Evolutionary conservation across 768 basidiomycete genomes (phyloP), one percentile per base, ranked within the genome.

Genomic region (Fomitopsis pulvina): DNA sequence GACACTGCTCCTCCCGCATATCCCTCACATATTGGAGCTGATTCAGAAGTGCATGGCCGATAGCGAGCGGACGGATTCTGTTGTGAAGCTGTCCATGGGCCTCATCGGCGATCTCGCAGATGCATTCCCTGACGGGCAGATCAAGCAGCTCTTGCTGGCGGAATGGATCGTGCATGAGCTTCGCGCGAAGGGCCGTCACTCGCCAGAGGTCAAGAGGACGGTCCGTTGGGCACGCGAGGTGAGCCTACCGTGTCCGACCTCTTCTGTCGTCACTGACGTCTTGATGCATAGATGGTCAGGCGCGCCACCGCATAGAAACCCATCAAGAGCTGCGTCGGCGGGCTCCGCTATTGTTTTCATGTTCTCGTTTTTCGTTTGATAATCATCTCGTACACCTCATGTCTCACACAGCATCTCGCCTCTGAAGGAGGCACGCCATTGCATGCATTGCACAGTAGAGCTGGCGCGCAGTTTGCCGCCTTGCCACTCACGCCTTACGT

Each of bases 221-320:
- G 73, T 92, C 71, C 86, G 89, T 54, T 96, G 93, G 92, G 92
- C 93, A 18, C 80, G 88, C 47, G 92, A 96, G 80, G 92, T 93
- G 56, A 47, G 80, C 54, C 16, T 29, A 21, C 22, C 25, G 24
- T 37, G 42, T 37, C 3, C 27, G 2, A 5, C 2, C 22, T 41
- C 18, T 25, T 24, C 18, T 11, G 5, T 21, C 41, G 14, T 9
- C 24, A 40, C 44, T 42, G 14, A 26, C 14, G 37, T 29, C 25
- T 51, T 37, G 32, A 20, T 52, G n/a, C n/a, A 20, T 46, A 91
- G 88, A 84, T 85, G 82, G 78, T 89, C 59, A 91, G 86, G 70
- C 73, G 73, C 22, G 88, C 88, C 37, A 89, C 87, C 29, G 78
- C 79, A 73, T 87, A 82, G 56, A 58, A 26, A 37, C 44, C 43